Conservation (phyloP, 2,329 filamentous ascomycete genomes). For the Chaetomiaceae sp. region DNA sequence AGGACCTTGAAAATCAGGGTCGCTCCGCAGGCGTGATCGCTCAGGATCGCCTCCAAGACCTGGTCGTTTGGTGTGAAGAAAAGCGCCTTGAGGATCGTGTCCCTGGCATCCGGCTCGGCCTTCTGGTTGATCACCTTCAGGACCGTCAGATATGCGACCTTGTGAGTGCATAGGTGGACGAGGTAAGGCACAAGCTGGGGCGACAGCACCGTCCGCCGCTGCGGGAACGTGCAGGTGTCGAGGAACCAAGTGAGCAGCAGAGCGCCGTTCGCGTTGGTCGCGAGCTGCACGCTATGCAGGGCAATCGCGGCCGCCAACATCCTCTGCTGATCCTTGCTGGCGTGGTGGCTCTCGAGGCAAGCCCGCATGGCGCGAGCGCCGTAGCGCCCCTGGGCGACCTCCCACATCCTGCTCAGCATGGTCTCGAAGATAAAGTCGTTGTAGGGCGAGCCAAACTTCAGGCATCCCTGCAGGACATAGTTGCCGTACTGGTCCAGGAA, state of each 20-base stretch:
- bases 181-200: slow-evolving; percentile 89
- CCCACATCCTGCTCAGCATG: slow-evolving; percentile 93
- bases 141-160: slow-evolving; percentile 95
- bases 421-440: slow-evolving; percentile 98
- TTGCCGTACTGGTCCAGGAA: slow-evolving; percentile 99
- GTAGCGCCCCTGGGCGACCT: slow-evolving; percentile 86
- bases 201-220: slow-evolving; percentile 83
- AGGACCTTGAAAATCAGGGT: slow-evolving; percentile 98
- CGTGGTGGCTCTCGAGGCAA: slow-evolving; percentile 91
- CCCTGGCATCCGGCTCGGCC: slow-evolving; percentile 85
- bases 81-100: slow-evolving; percentile 81
- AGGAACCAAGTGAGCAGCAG: slow-evolving; percentile 95
- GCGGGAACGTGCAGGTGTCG: slow-evolving; percentile 94
- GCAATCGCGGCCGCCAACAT: slow-evolving; percentile 93
- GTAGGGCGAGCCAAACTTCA: slow-evolving; percentile 83
- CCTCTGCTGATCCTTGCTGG: slow-evolving; percentile 90
- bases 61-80: slow-evolving; percentile 90
- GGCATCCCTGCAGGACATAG: slow-evolving; percentile 93
- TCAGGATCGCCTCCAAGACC: slow-evolving; percentile 82
- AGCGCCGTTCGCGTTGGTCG: slow-evolving; percentile 93
- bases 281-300: slow-evolving; percentile 93
- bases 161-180: slow-evolving; percentile 95
- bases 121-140: slow-evolving; percentile 98
- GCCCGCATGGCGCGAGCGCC: slow-evolving; percentile 95
- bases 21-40: slow-evolving; percentile 85